Base-by-base conservation (phyloP, 2,329 filamentous ascomycete genomes). In the Thelonectria olida region DNA sequence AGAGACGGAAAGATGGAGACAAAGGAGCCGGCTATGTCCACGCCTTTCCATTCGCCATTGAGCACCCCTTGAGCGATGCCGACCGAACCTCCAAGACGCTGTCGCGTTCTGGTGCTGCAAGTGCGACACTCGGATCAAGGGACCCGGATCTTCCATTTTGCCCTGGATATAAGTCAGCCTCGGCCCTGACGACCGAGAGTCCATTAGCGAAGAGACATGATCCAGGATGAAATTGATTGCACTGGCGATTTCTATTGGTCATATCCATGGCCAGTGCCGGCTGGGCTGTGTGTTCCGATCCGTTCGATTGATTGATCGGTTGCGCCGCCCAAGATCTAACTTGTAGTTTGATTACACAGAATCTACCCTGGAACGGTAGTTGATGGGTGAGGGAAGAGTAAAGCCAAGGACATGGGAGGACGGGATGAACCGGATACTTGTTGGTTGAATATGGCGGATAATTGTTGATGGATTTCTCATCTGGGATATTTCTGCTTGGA, bases 111-210 rank as follows among this genome's bases (percentile, higher is more conserved):
- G 28, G 25, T 19, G 27, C 27, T 23, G 51, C 49, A 53, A 51
- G 56, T 52, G 58, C 60, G 54, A 47, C 23, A 56, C 51, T 67
- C 69, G 69, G 69, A 54, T 72, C 68, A 72, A 72, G 54, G 69
- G 69, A 69, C 67, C 28, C 39, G 54, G 44, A 36, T 31, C 19
- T 51, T 44, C 51, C 48, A 50, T 22, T 27, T 45, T 51, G n/a
- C 54, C 23, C 34, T 38, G 20, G 31, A 34, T 23, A 31, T 23
- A 34, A 36, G 27, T n/a, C 55, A 71, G 63, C 69, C 69, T 72
- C 69, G 69, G 69, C 51, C 63, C 67, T 62, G 39, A 41, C 50
- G 66, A 50, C 67, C 62, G 66, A 65, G 50, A 47, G 27, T 53
- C 54, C 22, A 44, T 58, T 17, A 22, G 38, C 19, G 27, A 4